A percentile compares a stretch with the other conserved stretches of the same genome.
Evolutionary conservation across 345 rosid genomes (phyloP).

Genomic region (Camelina neglecta): DNA sequence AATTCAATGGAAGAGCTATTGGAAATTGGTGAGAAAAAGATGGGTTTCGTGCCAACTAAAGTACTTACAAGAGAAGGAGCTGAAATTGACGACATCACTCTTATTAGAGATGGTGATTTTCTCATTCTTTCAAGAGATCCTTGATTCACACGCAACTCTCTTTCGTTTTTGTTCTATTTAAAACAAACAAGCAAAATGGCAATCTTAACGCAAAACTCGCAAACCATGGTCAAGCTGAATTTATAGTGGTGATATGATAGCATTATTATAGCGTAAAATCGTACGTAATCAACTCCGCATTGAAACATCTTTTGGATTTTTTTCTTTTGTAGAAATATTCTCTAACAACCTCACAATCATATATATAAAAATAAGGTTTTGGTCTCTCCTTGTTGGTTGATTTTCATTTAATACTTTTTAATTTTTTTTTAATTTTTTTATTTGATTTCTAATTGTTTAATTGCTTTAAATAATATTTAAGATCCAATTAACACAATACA

Average conservation of each 20-base stretch:
- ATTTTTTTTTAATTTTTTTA: too few relatives aligned
- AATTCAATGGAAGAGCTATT: conserved; percentile 64
- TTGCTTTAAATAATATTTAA: too few relatives aligned
- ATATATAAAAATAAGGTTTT: too few relatives aligned
- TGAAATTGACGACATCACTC: conserved; percentile 71
- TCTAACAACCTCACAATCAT: neutral
- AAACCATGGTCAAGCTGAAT: neutral
- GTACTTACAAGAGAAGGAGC: conserved; percentile 67
- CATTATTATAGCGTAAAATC: neutral
- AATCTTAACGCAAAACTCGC: conserved; percentile 1
- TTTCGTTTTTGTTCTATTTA: neutral
- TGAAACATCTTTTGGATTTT: neutral
- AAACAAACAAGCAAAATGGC: neutral
- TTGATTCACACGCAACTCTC: conserved; percentile 34
- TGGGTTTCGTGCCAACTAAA: conserved; percentile 54
- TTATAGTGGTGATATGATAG: neutral
- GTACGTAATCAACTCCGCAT: neutral
- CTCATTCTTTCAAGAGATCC: conserved; percentile 56
- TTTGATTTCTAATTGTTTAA: too few relatives aligned
- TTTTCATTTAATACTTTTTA: too few relatives aligned
- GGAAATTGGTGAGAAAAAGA: conserved; percentile 54
- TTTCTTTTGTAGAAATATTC: too few relatives aligned
- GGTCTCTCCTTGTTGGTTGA: too few relatives aligned
- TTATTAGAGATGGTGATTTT: conserved; percentile 82
- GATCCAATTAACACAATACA: too few relatives aligned